These are phyloP conservation scores for Acanthamoeba healyi DNA, from an alignment of 208 protist species.

Conservation along the genomic window DNA sequence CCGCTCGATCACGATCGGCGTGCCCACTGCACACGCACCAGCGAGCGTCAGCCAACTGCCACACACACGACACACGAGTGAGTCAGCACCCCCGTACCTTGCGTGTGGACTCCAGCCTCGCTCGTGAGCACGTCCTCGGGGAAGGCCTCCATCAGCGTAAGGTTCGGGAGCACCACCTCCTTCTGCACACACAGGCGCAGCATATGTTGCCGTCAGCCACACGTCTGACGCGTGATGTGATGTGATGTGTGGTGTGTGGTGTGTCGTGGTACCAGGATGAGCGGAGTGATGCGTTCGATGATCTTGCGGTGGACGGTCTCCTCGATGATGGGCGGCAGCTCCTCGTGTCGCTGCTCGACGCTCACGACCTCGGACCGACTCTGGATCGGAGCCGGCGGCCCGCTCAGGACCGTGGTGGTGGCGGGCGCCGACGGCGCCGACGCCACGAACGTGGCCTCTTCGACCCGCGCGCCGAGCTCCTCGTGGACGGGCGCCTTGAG, in stretches of 20 bases:
- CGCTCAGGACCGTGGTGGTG: background rate
- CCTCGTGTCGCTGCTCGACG: background rate
- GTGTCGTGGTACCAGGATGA: background rate
- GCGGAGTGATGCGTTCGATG: conserved; percentile 11
- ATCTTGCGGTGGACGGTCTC: conserved; percentile 35
- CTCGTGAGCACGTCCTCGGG: background rate
- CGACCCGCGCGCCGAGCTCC: background rate
- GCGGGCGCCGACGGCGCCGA: too few species aligned
- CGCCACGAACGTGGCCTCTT: background rate
- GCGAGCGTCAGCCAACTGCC: too few species aligned
- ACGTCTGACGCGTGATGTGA: too few species aligned
- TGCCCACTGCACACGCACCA: background rate
- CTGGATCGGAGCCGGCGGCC: background rate
- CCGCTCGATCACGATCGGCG: conserved; percentile 17
- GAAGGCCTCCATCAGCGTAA: background rate
- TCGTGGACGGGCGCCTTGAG: background rate
- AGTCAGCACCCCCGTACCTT: too few species aligned
- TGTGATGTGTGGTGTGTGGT: too few species aligned
- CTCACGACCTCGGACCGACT: background rate
- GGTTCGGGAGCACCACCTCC: conserved; percentile 10
- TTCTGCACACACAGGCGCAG: too few species aligned
- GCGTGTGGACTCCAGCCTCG: too few species aligned
- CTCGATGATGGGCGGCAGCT: background rate
- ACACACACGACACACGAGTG: too few species aligned
- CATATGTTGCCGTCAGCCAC: too few species aligned